Percentiles rank a stretch among this genome's conserved stretches.
These are phyloP conservation scores for Stephania japonica DNA, from an alignment of 164 flowering plant genomes.

Conservation along the genomic window DNA sequence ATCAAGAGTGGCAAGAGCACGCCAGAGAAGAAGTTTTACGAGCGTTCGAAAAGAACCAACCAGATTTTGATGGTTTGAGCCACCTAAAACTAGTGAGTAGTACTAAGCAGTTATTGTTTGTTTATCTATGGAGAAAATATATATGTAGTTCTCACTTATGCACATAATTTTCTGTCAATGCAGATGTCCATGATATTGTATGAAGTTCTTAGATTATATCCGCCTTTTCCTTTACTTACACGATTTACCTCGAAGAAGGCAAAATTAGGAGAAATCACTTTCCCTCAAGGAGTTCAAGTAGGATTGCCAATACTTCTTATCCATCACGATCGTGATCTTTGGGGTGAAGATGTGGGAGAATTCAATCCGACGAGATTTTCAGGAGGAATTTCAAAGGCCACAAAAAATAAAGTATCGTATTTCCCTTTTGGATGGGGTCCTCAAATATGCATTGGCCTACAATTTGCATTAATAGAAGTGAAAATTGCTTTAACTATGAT, in stretches of 20 bases:
- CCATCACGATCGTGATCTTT: slow-evolving; percentile 5
- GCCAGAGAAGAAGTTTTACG: slow-evolving; percentile 19
- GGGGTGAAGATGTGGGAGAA: slow-evolving; percentile 8
- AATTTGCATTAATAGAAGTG: slow-evolving; percentile 12
- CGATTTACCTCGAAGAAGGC: background rate
- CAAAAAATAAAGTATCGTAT: slow-evolving; percentile 11
- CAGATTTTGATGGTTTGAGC: slow-evolving; percentile 17
- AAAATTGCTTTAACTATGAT: slow-evolving; percentile 18
- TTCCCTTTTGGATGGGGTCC: slow-evolving; percentile 9
- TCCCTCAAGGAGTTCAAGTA: slow-evolving; percentile 14
- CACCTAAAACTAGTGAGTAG: slow-evolving; percentile 20
- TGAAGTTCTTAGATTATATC: slow-evolving; percentile 19
- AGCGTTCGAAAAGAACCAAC: slow-evolving; percentile 10
- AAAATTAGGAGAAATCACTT: slow-evolving; percentile 7
- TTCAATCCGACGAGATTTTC: slow-evolving; percentile 8
- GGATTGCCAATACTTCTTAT: slow-evolving; percentile 5
- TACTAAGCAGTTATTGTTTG: background rate
- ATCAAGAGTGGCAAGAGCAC: slow-evolving; percentile 12
- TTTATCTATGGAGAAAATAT: no score
- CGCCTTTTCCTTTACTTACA: background rate
- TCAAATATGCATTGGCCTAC: slow-evolving; percentile 6
- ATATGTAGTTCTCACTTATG: background rate
- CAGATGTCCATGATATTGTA: slow-evolving; percentile 17
- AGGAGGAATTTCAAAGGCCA: slow-evolving; percentile 9
- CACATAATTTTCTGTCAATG: background rate